A percentile compares a stretch with the other conserved stretches of the same genome.
Evolutionary conservation across 2,329 filamentous ascomycete genomes (phyloP).

Genomic region (Ophidiomyces ophidiicola): DNA sequence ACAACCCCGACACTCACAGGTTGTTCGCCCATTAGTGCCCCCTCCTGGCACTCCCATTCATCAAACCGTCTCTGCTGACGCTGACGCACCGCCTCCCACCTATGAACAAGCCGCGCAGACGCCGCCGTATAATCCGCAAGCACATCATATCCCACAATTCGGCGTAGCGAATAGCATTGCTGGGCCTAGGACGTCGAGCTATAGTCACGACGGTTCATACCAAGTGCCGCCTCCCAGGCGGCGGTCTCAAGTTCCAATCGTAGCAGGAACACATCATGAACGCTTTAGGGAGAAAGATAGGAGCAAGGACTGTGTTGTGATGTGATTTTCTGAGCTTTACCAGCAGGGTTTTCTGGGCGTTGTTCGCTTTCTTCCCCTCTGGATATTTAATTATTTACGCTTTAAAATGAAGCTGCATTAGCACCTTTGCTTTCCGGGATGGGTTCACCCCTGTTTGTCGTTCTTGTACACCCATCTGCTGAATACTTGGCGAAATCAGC

Average conservation of each 20-base stretch:
- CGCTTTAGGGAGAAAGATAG: conserved; percentile 20
- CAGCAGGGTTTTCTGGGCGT: background rate
- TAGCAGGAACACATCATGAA: background rate
- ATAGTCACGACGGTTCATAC: background rate
- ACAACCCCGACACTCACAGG: conserved; percentile 14
- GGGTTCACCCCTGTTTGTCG: too few species aligned
- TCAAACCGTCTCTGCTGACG: conserved; percentile 28
- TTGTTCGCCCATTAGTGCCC: conserved; percentile 27
- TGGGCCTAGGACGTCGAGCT: conserved; percentile 13
- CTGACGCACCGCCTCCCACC: conserved; percentile 49
- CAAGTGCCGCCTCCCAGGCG: background rate
- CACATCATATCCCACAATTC: background rate
- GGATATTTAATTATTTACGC: too few species aligned
- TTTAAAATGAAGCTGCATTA: too few species aligned
- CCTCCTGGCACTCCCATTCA: conserved; percentile 17
- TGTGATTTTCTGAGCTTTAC: conserved; percentile 22
- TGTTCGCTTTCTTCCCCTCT: too few species aligned
- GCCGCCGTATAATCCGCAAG: conserved; percentile 37
- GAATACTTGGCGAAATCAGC: too few species aligned
- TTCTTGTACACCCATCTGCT: too few species aligned
- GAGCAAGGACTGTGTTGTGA: conserved; percentile 34
- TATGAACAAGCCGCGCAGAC: conserved; percentile 53
- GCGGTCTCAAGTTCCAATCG: background rate
- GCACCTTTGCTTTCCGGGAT: too few species aligned
- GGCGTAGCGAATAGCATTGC: conserved; percentile 7